phyloP scores from a whole-genome alignment of 495 filamentous ascomycete species.

The Astrothelium macrocarpum region DNA sequence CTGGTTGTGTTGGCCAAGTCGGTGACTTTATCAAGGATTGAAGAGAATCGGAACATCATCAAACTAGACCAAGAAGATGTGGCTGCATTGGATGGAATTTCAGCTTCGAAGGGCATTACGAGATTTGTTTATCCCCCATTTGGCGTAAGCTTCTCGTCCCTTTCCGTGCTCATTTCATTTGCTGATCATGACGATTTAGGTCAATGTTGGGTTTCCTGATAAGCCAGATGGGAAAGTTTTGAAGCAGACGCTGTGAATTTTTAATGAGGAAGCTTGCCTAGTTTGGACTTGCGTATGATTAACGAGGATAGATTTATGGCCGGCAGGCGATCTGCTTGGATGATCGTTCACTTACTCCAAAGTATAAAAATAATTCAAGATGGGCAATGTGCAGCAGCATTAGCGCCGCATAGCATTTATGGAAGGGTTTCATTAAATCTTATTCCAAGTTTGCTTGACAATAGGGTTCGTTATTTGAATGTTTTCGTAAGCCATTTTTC shows the following conservation, averaged over 20 bases:
- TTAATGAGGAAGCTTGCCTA: background rate
- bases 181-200: slow-evolving; percentile 12
- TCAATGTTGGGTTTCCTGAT: slow-evolving; percentile 22
- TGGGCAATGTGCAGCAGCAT: background rate
- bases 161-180: background rate
- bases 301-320: background rate
- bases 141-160: slow-evolving; percentile 38
- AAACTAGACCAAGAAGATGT: slow-evolving; percentile 57
- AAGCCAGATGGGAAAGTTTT: slow-evolving; percentile 7
- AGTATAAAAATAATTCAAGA: background rate
- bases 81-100: slow-evolving; percentile 51
- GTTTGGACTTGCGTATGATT: background rate
- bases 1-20: slow-evolving; percentile 73
- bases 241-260: background rate
- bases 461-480: background rate
- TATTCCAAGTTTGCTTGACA: background rate
- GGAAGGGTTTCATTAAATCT: background rate
- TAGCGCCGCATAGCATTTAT: background rate
- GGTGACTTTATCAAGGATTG: slow-evolving; percentile 62
- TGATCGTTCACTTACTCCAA: background rate
- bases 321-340: no score
- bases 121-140: slow-evolving; percentile 74
- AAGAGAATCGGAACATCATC: slow-evolving; percentile 60
- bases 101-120: slow-evolving; percentile 50
- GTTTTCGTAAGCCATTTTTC: slow-evolving; percentile 41